A percentile compares a stretch with the other conserved stretches of the same genome.
These are phyloP conservation scores for Hibiscus mutabilis DNA, from an alignment of 345 rosid genomes.

Conservation along the genomic window DNA sequence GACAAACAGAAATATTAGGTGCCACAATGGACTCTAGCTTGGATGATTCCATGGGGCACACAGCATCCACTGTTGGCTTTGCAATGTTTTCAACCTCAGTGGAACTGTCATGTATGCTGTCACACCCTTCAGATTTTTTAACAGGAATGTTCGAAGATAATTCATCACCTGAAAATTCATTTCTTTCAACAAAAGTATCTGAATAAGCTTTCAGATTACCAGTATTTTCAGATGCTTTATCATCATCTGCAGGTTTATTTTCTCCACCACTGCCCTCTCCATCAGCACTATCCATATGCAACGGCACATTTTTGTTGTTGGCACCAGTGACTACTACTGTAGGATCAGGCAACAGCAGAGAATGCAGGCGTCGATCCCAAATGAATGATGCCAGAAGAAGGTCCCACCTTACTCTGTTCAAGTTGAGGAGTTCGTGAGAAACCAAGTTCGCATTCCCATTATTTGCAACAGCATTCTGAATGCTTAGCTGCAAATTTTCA, in stretches of 20 bases:
- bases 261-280: constrained; percentile 12
- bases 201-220: constrained; percentile 14
- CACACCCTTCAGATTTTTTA: constrained; percentile 19
- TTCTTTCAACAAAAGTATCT: constrained; percentile 16
- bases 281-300: constrained; percentile 14
- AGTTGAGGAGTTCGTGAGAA: constrained; percentile 42
- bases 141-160: constrained; percentile 31
- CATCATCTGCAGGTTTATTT: constrained; percentile 19
- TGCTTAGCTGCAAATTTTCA: constrained; percentile 33
- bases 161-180: constrained; percentile 30
- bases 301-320: constrained; percentile 22
- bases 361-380: constrained; percentile 74
- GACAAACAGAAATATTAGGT: neutral
- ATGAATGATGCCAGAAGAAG: constrained; percentile 64
- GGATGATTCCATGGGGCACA: constrained; percentile 10
- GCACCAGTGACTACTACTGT: constrained; percentile 27
- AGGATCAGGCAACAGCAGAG: constrained; percentile 47
- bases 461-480: constrained; percentile 34
- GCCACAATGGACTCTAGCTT: constrained; percentile 6
- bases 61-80: constrained; percentile 16
- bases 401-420: constrained; percentile 70
- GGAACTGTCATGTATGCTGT: constrained; percentile 18
- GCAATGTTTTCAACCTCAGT: constrained; percentile 23
- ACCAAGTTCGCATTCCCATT: constrained; percentile 34
- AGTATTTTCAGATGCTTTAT: constrained; percentile 18